Conservation (phyloP, 495 filamentous ascomycete species). For the Penicillium psychrofluorescens region DNA sequence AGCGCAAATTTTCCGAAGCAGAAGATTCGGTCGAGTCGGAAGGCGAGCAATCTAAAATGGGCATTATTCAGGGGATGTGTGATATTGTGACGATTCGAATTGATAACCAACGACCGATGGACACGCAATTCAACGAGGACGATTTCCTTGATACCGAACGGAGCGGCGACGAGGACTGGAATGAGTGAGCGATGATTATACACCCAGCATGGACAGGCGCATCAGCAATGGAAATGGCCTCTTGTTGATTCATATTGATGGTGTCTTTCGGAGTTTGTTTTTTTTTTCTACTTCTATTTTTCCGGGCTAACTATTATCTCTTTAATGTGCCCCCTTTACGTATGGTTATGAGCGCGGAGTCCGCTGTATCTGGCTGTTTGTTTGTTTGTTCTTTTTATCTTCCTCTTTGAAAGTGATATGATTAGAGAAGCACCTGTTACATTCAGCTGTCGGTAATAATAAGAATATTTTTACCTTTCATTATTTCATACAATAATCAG, state of each 20-base stretch:
- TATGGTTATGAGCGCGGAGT: no score
- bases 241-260: background rate
- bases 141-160: conserved; percentile 72
- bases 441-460: no score
- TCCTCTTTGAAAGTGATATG: no score
- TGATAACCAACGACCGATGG: conserved; percentile 73
- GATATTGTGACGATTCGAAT: conserved; percentile 71
- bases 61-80: conserved; percentile 65
- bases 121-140: conserved; percentile 63
- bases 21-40: conserved; percentile 9
- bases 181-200: conserved; percentile 15
- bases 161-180: conserved; percentile 76
- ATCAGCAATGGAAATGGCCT: background rate
- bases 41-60: conserved; percentile 17
- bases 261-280: background rate
- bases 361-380: no score
- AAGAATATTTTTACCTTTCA: no score
- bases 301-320: no score
- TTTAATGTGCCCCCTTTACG: no score
- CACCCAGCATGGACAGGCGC: background rate
- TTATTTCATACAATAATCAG: no score
- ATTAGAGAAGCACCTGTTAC: no score
- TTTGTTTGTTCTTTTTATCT: no score
- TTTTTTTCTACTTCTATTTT: no score
- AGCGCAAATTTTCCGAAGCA: conserved; percentile 15